phyloP scores from a whole-genome alignment of 352 stramenopile genomes.

The Globisporangium acanthophoron region DNA sequence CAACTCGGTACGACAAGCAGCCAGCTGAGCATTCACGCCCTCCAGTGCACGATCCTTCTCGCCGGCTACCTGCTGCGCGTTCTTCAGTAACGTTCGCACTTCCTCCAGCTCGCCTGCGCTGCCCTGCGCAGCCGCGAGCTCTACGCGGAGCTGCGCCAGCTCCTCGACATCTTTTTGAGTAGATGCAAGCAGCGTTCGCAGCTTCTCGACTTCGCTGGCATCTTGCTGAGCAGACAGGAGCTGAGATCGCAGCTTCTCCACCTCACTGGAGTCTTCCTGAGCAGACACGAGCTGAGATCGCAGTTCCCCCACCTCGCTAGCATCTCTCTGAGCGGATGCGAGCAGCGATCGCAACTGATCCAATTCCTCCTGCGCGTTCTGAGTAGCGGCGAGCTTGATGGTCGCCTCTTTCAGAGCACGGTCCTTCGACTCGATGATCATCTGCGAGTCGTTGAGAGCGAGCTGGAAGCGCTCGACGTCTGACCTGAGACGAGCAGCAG shows the following conservation, averaged over 20 bases:
- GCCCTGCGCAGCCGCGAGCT: not conserved
- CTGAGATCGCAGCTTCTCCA: not conserved
- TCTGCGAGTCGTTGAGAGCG: conserved; percentile 5
- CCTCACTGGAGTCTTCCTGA: conserved; percentile 1
- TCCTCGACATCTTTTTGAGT: not conserved
- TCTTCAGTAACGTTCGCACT: conserved; percentile 3
- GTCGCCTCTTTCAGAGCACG: conserved; percentile 8
- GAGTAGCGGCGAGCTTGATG: not conserved
- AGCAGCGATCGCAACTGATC: conserved; percentile 1
- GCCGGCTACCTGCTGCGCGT: conserved; percentile 1
- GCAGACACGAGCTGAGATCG: not conserved
- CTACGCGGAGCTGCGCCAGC: not conserved
- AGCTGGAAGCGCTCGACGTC: conserved; percentile 13
- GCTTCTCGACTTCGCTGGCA: not conserved
- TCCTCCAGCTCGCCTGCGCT: conserved; percentile 3
- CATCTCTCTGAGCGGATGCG: conserved; percentile 5
- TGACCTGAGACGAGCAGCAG: conserved; percentile 14
- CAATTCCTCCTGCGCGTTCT: conserved; percentile 2
- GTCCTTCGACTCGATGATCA: conserved; percentile 4
- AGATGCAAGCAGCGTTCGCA: not conserved
- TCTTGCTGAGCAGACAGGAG: conserved; percentile 8
- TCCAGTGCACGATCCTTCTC: conserved; percentile 8
- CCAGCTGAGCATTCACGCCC: not conserved
- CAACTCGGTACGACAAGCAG: not conserved
- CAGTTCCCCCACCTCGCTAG: not conserved